phyloP scores from a whole-genome alignment of 331 rosid genomes.

The Phaseolus coccineus region DNA sequence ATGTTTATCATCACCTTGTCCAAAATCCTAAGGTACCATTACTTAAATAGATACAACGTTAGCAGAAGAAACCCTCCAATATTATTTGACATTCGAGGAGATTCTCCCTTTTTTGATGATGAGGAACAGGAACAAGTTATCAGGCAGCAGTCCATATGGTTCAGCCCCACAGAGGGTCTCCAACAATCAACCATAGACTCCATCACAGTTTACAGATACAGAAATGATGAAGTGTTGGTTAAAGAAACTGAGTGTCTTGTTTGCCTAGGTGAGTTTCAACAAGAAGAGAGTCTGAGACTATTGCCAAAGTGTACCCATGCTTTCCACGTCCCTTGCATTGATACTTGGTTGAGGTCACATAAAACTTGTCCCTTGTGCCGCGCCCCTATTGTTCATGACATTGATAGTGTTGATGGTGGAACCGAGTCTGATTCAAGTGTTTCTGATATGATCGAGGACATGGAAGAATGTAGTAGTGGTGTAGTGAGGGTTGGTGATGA shows the following conservation, averaged over 20 bases:
- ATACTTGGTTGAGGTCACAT: slow-evolving; percentile 1
- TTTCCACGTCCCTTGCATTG: slow-evolving; percentile 12
- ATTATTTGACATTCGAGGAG: slow-evolving; percentile 23
- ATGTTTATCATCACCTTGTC: background rate
- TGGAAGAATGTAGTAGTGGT: background rate
- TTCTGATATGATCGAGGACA: background rate
- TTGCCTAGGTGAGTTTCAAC: slow-evolving; percentile 19
- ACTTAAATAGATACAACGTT: background rate
- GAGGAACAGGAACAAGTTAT: background rate
- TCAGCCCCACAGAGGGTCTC: slow-evolving; percentile 15
- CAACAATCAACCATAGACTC: slow-evolving; percentile 18
- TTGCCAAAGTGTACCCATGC: slow-evolving; percentile 15
- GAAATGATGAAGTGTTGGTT: background rate
- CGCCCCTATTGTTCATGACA: background rate
- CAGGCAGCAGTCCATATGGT: background rate
- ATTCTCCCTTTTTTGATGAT: background rate
- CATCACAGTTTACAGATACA: background rate
- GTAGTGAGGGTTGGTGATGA: background rate
- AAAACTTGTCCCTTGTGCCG: slow-evolving; percentile 19
- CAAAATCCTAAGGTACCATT: background rate
- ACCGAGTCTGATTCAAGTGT: background rate
- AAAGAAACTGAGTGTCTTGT: slow-evolving; percentile 10
- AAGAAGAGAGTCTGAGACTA: background rate
- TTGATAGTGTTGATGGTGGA: background rate
- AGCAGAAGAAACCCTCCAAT: slow-evolving; percentile 6